Percentiles rank a stretch among this genome's conserved stretches.
These are phyloP conservation scores for Casuarina glauca DNA, from an alignment of 306 rosid species.

Conservation along the genomic window DNA sequence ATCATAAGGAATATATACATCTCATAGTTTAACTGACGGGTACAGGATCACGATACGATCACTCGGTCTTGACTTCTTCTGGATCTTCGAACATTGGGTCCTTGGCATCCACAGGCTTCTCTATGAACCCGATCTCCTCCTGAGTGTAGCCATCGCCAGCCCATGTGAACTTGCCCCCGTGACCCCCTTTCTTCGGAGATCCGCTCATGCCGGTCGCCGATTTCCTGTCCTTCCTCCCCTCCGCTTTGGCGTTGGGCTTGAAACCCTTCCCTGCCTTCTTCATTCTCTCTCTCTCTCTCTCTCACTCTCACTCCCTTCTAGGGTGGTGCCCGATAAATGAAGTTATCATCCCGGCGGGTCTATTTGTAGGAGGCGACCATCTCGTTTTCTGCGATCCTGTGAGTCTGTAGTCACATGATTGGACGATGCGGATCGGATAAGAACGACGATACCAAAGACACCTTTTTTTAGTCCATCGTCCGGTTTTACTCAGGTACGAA, in stretches of 20 bases:
- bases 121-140: conserved; percentile 46
- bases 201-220: conserved; percentile 83
- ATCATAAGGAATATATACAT: conserved; percentile 17
- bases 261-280: conserved; percentile 58
- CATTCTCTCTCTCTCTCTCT: conserved; percentile 33
- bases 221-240: conserved; percentile 63
- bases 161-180: conserved; percentile 96
- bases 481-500: no score
- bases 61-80: conserved; percentile 43
- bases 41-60: conserved; percentile 26
- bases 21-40: conserved; percentile 4
- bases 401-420: no score
- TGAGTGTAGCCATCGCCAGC: conserved; percentile 53
- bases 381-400: no score
- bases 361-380: neutral
- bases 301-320: neutral
- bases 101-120: conserved; percentile 50
- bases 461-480: no score
- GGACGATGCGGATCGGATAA: no score
- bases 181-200: conserved; percentile 94
- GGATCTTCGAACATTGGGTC: conserved; percentile 88
- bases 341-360: neutral
- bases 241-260: conserved; percentile 50
- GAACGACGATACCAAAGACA: no score
- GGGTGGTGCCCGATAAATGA: no score